phyloP scores from a whole-genome alignment of 2,329 filamentous ascomycete species.

The Trichoderma atrobrunneum region DNA sequence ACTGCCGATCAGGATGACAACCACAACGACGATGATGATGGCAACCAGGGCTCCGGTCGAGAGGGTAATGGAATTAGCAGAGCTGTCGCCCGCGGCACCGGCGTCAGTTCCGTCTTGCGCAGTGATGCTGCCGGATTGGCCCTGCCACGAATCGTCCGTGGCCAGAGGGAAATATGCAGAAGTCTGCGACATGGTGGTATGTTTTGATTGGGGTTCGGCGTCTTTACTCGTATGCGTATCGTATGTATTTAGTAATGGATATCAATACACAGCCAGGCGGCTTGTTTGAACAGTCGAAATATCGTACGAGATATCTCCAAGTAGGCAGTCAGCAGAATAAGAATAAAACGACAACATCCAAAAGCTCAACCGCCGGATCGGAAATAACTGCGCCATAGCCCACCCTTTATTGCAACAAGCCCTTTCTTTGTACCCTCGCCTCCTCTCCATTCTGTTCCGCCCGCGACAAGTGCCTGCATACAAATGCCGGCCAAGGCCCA shows the following conservation, averaged over 20 bases:
- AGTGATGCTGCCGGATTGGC: conserved; percentile 34
- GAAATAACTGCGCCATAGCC: conserved; percentile 1
- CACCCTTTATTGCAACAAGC: neutral
- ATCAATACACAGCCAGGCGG: neutral
- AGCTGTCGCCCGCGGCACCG: conserved; percentile 64
- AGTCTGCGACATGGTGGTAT: conserved; percentile 39
- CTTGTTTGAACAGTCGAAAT: neutral
- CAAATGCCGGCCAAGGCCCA: neutral
- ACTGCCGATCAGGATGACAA: conserved; percentile 69
- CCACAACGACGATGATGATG: conserved; percentile 69
- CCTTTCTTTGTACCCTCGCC: neutral
- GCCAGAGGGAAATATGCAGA: conserved; percentile 35
- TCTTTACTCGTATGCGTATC: neutral
- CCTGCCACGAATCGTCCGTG: conserved; percentile 31
- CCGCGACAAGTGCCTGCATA: conserved; percentile 16
- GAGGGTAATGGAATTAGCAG: conserved; percentile 56
- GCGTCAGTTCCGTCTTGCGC: conserved; percentile 49
- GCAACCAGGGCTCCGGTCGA: conserved; percentile 69
- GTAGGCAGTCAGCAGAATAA: neutral
- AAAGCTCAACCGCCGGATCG: neutral
- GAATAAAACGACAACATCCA: neutral
- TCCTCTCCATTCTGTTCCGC: neutral
- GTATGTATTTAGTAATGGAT: neutral
- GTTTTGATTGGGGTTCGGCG: neutral
- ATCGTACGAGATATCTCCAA: conserved; percentile 8